A percentile compares a stretch with the other conserved stretches of the same genome.
phyloP scores from a whole-genome alignment of 2,329 filamentous ascomycete genomes.

The Mariannaea elegans region DNA sequence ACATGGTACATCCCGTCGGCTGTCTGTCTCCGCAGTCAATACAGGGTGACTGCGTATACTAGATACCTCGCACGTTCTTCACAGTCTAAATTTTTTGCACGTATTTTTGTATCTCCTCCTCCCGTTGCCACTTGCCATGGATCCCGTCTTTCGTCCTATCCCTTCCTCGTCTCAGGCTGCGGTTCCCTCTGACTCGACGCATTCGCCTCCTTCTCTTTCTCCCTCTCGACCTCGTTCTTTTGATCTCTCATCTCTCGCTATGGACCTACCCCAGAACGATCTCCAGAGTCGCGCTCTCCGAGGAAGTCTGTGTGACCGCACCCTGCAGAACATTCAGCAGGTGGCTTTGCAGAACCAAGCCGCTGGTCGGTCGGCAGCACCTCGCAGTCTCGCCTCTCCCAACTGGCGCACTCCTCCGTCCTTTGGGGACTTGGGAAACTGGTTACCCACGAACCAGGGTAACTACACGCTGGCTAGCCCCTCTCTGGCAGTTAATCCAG shows the following conservation, averaged over 20 bases:
- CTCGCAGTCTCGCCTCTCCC: constrained; percentile 30
- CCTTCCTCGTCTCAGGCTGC: background rate
- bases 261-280: background rate
- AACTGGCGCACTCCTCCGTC: constrained; percentile 34
- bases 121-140: constrained; percentile 2
- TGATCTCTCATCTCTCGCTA: background rate
- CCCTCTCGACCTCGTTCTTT: background rate
- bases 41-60: constrained; percentile 15
- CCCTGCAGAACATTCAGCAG: constrained; percentile 27
- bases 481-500: background rate
- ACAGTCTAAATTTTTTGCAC: background rate
- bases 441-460: background rate
- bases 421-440: constrained; percentile 10
- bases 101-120: background rate
- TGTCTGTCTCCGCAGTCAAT: constrained; percentile 6
- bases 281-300: background rate
- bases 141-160: constrained; percentile 3
- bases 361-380: constrained; percentile 24
- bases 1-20: constrained; percentile 14
- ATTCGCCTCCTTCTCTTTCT: background rate
- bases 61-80: constrained; percentile 9
- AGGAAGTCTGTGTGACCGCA: background rate
- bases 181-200: background rate
- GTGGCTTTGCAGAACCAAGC: constrained; percentile 7
- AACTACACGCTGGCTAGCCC: constrained; percentile 26